phyloP scores from a whole-genome alignment of 2,329 filamentous ascomycete genomes.

The Zasmidium cellare region DNA sequence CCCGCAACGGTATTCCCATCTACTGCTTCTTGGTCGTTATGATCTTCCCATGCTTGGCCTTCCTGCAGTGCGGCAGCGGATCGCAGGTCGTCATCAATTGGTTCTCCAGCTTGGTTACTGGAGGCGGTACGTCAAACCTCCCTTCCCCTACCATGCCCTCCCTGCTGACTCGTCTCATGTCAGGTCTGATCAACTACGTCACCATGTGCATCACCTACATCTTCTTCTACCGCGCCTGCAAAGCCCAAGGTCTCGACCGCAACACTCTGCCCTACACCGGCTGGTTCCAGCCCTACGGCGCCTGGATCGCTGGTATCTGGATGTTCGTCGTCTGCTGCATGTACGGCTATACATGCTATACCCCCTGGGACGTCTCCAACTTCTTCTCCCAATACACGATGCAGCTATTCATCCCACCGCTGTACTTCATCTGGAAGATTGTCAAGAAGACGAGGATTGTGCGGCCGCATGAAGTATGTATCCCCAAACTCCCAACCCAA shows the following conservation, averaged over 20 bases:
- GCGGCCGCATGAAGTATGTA: conserved; percentile 16
- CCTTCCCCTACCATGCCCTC: not conserved
- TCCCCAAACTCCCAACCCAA: no score
- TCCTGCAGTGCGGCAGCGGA: conserved; percentile 34
- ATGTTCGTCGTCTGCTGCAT: conserved; percentile 42
- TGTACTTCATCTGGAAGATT: conserved; percentile 58
- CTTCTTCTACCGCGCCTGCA: conserved; percentile 57
- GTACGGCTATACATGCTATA: conserved; percentile 58
- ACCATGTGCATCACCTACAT: conserved; percentile 61
- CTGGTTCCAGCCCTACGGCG: conserved; percentile 58
- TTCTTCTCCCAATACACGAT: conserved; percentile 53
- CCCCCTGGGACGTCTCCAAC: conserved; percentile 46
- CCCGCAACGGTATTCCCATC: conserved; percentile 61
- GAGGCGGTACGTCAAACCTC: conserved; percentile 43
- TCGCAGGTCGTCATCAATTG: conserved; percentile 35
- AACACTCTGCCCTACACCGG: conserved; percentile 58
- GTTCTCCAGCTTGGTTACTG: conserved; percentile 58
- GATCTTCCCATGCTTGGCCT: conserved; percentile 38
- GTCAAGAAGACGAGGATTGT: conserved; percentile 59
- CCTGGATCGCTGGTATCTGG: conserved; percentile 35
- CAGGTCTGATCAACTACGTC: conserved; percentile 62
- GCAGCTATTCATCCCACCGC: conserved; percentile 24
- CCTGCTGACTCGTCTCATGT: not conserved
- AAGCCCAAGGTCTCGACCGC: conserved; percentile 55
- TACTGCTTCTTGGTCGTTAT: conserved; percentile 56